Percentiles rank a stretch among this genome's conserved stretches.
Conservation (phyloP, 2,329 filamentous ascomycete genomes). For the Daldinia sp. region DNA sequence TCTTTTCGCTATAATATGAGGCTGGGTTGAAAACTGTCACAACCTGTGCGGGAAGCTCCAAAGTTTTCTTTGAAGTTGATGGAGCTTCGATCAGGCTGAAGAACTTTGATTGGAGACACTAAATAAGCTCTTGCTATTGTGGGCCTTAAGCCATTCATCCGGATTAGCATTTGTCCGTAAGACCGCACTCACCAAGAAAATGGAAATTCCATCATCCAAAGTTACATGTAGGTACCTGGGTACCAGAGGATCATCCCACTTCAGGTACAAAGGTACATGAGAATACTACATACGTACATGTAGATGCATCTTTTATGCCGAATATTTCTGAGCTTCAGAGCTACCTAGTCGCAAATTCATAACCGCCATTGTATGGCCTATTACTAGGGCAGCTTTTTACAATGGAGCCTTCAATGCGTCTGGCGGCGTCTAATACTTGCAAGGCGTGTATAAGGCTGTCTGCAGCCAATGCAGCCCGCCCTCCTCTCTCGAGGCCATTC, state of each 20-base stretch:
- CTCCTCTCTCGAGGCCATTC: slow-evolving; percentile 41
- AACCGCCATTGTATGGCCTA: slow-evolving; percentile 18
- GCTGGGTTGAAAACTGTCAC: slow-evolving; percentile 30
- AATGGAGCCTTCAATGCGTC: slow-evolving; percentile 51
- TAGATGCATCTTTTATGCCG: slow-evolving; percentile 5
- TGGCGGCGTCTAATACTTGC: slow-evolving; percentile 48
- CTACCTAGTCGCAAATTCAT: slow-evolving; percentile 24
- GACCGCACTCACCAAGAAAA: background rate
- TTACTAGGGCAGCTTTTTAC: slow-evolving; percentile 11
- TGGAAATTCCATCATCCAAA: no score
- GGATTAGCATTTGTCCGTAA: background rate
- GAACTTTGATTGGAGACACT: slow-evolving; percentile 35
- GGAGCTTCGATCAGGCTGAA: slow-evolving; percentile 29
- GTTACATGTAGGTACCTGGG: background rate
- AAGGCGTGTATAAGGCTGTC: slow-evolving; percentile 47
- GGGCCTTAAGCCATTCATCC: background rate
- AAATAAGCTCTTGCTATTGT: slow-evolving; percentile 10
- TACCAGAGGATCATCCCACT: slow-evolving; percentile 3
- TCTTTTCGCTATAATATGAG: slow-evolving; percentile 26
- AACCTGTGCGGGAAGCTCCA: slow-evolving; percentile 33
- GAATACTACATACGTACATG: background rate
- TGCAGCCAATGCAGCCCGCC: slow-evolving; percentile 36
- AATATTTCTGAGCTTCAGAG: slow-evolving; percentile 11
- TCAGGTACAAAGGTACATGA: slow-evolving; percentile 8
- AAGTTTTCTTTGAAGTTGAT: slow-evolving; percentile 44